phyloP scores from a whole-genome alignment of 1,284 basidiomycete genomes.

The Ganoderma lingzhi region DNA sequence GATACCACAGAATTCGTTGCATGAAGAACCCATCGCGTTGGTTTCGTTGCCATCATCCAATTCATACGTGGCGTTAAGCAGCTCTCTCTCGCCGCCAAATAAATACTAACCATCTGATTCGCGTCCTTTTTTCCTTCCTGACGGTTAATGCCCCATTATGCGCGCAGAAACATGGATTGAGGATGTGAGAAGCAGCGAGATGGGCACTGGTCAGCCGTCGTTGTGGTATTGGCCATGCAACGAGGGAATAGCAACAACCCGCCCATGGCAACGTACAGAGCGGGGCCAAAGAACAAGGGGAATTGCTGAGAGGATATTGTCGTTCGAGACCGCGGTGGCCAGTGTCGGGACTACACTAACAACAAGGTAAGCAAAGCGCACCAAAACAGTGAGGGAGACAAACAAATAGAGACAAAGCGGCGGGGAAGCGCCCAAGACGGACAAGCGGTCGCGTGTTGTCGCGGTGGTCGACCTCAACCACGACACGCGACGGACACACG shows the following conservation, averaged over 20 bases:
- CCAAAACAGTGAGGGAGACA: slow-evolving; percentile 19
- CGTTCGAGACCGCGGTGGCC: not conserved
- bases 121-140: too few relatives aligned
- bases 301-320: not conserved
- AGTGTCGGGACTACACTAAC: slow-evolving; percentile 9
- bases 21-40: not conserved
- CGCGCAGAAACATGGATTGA: too few relatives aligned
- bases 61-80: too few relatives aligned
- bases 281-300: not conserved
- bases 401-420: slow-evolving; percentile 26
- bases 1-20: not conserved
- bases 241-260: not conserved
- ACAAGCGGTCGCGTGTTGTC: slow-evolving; percentile 25
- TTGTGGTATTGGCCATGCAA: not conserved
- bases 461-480: slow-evolving; percentile 30
- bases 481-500: slow-evolving; percentile 34
- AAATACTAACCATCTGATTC: too few relatives aligned
- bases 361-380: slow-evolving; percentile 21
- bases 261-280: not conserved
- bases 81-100: too few relatives aligned
- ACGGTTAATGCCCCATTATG: too few relatives aligned
- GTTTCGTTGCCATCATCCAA: too few relatives aligned
- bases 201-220: too few relatives aligned
- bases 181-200: too few relatives aligned
- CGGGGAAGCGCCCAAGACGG: slow-evolving; percentile 15